Evolutionary conservation across 108 stramenopile genomes (phyloP), one percentile per base, ranked within the genome.

Genomic region (Discostella stelligeroides): DNA sequence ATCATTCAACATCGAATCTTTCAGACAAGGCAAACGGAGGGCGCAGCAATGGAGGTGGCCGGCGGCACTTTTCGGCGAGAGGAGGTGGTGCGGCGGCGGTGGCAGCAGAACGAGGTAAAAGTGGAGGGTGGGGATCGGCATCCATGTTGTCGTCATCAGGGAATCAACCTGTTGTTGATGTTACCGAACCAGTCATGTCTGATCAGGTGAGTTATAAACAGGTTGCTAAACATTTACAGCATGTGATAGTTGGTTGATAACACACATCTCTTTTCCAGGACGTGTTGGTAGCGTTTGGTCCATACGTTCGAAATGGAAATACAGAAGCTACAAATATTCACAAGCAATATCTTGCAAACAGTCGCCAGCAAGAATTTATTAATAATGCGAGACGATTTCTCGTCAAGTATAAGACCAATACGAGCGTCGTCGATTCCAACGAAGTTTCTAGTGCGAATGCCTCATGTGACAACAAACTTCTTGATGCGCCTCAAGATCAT

Each of bases 221-320:
- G n/a, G n/a, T n/a, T n/a, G n/a, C n/a, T n/a, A n/a, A n/a, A n/a
- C n/a, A n/a, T n/a, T n/a, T n/a, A n/a, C n/a, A n/a, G n/a, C n/a
- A n/a, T n/a, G n/a, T n/a, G n/a, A n/a, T n/a, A n/a, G n/a, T n/a
- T n/a, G n/a, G n/a, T n/a, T n/a, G n/a, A n/a, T n/a, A 13, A 51
- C 39, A 27, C 39, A 24, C 18, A 13, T 53, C 50, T 38, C 0
- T 41, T 20, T 54, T 38, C 8, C 56, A 89, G 86, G 80, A 89
- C 7, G 73, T 90, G 7, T 66, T 90, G 59, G 87, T 90, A 49
- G 81, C 82, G 2, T 90, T 90, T 49, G 84, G 87, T 66, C 86
- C 86, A 4, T 85, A 83, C 48, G 77, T 92, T 27, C 84, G 85
- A 54, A 60, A 75, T 39, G 85, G 86, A 53, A 63, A 89, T 69